Evolutionary conservation across 768 basidiomycete genomes (phyloP), one percentile per base, ranked within the genome.

Genomic region (Artomyces pyxidatus): DNA sequence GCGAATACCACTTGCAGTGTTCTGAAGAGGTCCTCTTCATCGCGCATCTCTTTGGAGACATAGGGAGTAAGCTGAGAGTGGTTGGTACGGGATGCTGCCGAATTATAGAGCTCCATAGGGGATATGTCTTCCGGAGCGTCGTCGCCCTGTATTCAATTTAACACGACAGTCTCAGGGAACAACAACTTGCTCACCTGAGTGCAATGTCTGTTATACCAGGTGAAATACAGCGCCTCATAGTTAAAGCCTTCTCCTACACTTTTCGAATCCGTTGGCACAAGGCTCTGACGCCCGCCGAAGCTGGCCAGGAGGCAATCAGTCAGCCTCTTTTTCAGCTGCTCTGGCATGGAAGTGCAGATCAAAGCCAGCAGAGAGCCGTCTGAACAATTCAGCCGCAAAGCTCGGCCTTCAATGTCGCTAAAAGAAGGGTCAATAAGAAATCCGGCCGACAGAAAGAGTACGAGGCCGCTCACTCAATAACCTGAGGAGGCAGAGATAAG

Each of bases 11-110:
- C 10, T 21, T 40, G 11, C 39, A 40, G 11, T 10, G 17, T 21
- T 40, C 64, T 37, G 30, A 43, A 11, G 58, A 63, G 19, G 58
- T 57, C 35, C 54, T 65, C 1, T 61, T 60, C 2, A 53, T 40
- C 23, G 5, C 10, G 11, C 19, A 10, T 21, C 5, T 40, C 39
- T n/a, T n/a, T 21, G 23, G 39, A 12, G 3, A 12, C 4, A 22
- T 40, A 40, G 23, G 39, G 39, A 4, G 39, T 40, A n/a, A 40
- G 17, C 19, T 40, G 39, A 3, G 39, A 14, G 23, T 40, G 23
- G 19, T 40, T 40, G 14, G 39, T 40, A 11, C 39, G 2, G 11
- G 39, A 40, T 2, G 39, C 19, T 10, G 17, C 39, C 3, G 17
- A n/a, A 2, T 19, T 12, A 10, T 10, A n/a, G 2, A 40, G 19